A percentile compares a stretch with the other conserved stretches of the same genome.
These are phyloP conservation scores for Wickerhamomyces hampshirensis DNA, from an alignment of 805 yeast genomes.

Conservation along the genomic window DNA sequence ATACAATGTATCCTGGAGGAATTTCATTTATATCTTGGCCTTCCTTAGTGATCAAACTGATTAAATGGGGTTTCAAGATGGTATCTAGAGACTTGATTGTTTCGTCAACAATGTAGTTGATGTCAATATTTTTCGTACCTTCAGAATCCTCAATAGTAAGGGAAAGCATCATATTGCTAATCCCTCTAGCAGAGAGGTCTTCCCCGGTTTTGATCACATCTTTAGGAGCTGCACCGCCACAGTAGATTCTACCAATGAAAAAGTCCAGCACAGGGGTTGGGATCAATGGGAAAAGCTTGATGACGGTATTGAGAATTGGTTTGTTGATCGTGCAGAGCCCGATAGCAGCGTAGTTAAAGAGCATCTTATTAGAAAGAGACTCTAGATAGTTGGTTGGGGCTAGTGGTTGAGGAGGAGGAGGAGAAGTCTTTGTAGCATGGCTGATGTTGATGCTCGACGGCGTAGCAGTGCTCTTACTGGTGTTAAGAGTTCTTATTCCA, in stretches of 20 bases:
- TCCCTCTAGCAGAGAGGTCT: slow-evolving; percentile 64
- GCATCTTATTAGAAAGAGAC: slow-evolving; percentile 47
- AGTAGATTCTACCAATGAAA: slow-evolving; percentile 76
- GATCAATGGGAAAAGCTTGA: slow-evolving; percentile 64
- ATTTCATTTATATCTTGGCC: slow-evolving; percentile 52
- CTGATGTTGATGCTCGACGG: too few relatives aligned
- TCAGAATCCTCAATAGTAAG: slow-evolving; percentile 91
- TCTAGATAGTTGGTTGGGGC: slow-evolving; percentile 38
- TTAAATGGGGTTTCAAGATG: slow-evolving; percentile 68
- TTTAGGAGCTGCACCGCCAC: slow-evolving; percentile 79
- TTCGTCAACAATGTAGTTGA: slow-evolving; percentile 53
- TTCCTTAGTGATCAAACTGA: slow-evolving; percentile 44
- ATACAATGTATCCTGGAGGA: slow-evolving; percentile 88
- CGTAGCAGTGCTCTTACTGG: slow-evolving; percentile 13
- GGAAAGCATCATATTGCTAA: slow-evolving; percentile 92
- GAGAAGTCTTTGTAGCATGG: slow-evolving; percentile 1
- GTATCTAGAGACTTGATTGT: slow-evolving; percentile 63
- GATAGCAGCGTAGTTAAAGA: slow-evolving; percentile 61
- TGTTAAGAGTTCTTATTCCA: slow-evolving; percentile 17
- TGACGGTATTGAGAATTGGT: slow-evolving; percentile 54
- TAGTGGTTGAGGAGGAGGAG: slow-evolving; percentile 1
- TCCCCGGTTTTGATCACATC: slow-evolving; percentile 72
- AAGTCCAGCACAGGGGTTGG: slow-evolving; percentile 69
- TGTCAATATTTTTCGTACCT: slow-evolving; percentile 60
- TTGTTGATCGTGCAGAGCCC: slow-evolving; percentile 67